Percentiles rank a stretch among this genome's conserved stretches.
Evolutionary conservation across 2,329 filamentous ascomycete species (phyloP).

Genomic region (Metarhizium album): DNA sequence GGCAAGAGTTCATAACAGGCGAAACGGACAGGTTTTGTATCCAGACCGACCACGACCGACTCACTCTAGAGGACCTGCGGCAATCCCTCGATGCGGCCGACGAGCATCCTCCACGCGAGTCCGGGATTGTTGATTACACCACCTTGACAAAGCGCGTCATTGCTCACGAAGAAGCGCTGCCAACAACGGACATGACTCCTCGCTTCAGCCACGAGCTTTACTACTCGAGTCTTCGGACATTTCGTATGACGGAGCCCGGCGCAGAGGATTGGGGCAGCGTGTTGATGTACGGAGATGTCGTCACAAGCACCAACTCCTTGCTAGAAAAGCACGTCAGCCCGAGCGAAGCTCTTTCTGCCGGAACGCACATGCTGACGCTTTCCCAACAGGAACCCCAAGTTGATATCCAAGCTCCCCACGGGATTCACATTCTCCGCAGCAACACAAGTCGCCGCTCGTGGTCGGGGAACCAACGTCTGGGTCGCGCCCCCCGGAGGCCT

Average conservation of each 20-base stretch:
- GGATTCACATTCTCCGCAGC: conserved; percentile 87
- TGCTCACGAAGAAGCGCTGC: conserved; percentile 57
- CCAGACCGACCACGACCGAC: conserved; percentile 52
- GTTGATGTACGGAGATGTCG: conserved; percentile 79
- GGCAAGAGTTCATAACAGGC: conserved; percentile 62
- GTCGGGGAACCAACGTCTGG: conserved; percentile 89
- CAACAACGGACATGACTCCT: conserved; percentile 63
- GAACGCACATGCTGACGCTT: conserved; percentile 1
- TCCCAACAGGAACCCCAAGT: conserved; percentile 54
- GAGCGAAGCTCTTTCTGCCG: background rate
- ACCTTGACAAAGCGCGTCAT: conserved; percentile 63
- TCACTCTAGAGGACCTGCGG: conserved; percentile 45
- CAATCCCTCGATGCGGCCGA: conserved; percentile 33
- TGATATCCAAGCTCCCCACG: conserved; percentile 65
- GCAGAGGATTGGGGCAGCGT: conserved; percentile 62
- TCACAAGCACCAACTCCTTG: conserved; percentile 89
- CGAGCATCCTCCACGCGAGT: conserved; percentile 20
- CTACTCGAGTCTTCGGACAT: conserved; percentile 59
- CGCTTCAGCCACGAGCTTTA: conserved; percentile 78
- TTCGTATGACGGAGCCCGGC: conserved; percentile 45
- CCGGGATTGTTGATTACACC: conserved; percentile 64
- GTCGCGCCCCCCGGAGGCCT: conserved; percentile 77
- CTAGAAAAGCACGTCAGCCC: conserved; percentile 60
- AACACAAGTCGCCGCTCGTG: conserved; percentile 77
- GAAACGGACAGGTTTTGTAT: conserved; percentile 78